phyloP scores from a whole-genome alignment of 2,329 filamentous ascomycete genomes.

The Colletotrichum tamarilloi region DNA sequence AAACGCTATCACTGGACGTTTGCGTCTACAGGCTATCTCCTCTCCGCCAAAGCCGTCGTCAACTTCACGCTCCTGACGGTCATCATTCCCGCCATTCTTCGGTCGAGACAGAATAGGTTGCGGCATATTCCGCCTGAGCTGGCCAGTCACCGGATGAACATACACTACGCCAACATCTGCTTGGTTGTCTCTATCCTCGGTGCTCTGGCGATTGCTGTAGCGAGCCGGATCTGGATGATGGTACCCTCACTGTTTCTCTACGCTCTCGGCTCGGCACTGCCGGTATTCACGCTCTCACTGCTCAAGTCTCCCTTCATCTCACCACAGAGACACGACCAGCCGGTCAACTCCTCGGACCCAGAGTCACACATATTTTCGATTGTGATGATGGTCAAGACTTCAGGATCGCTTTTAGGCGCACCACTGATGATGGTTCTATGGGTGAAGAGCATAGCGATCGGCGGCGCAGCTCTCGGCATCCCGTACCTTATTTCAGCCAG shows the following conservation, averaged over 20 bases:
- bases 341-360: conserved; percentile 35
- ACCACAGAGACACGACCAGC: conserved; percentile 16
- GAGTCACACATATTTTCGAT: conserved; percentile 59
- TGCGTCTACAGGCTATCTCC: conserved; percentile 57
- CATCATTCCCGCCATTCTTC: conserved; percentile 52
- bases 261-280: conserved; percentile 59
- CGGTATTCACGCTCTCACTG: conserved; percentile 61
- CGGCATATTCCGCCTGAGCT: conserved; percentile 35
- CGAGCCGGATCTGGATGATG: conserved; percentile 51
- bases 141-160: conserved; percentile 44
- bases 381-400: conserved; percentile 62
- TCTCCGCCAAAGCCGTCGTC: conserved; percentile 59
- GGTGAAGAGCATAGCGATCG: conserved; percentile 55
- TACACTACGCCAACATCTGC: conserved; percentile 49
- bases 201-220: conserved; percentile 54
- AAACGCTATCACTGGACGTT: conserved; percentile 60
- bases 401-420: conserved; percentile 59
- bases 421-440: conserved; percentile 59
- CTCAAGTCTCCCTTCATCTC: conserved; percentile 56
- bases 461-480: conserved; percentile 46
- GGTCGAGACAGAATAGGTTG: conserved; percentile 16
- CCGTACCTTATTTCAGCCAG: conserved; percentile 54
- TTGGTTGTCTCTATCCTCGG: conserved; percentile 48
- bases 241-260: conserved; percentile 57
- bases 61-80: conserved; percentile 58